Base-by-base conservation (phyloP, 2,329 filamentous ascomycete genomes). In the Diaporthe vaccinii region DNA sequence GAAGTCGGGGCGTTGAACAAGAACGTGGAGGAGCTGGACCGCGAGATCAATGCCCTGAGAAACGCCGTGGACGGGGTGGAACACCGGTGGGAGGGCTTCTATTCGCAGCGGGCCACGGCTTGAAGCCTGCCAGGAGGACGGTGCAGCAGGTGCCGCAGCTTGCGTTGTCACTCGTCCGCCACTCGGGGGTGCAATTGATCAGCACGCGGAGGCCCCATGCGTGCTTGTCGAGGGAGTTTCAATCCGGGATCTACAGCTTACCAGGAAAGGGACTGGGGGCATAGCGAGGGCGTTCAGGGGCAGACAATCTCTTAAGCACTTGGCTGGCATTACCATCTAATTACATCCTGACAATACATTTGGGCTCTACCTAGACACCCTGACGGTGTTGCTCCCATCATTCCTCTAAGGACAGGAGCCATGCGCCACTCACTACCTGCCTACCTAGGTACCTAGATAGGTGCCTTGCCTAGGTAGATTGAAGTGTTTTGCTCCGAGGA, bases 1-100 rank as follows among this genome's bases (percentile, higher is more conserved):
- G 96, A 98, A 83, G 94, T 97, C 3, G 91, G 91, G 74, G 94
- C 94, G 15, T 85, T 98, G 74, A 92, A 92, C 5, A 89, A 92
- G 75, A 98, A 98, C 79, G 85, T 95, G 39, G 94, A 97, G 74
- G 96, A 98, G 84, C 84, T 98, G 74, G 94, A 93, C 57, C 87
- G 86, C 49, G 96, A 98, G 85, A 96, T 98, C 77, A 90, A 92
- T 77, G 87, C 86, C 39, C 84, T 95, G 17, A 92, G 88, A 78
- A 87, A 86, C n/a, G 90, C 92, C 79, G 88, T 97, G 8, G 88
- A 87, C 1, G 89, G 89, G 25, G 87, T 96, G 6, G 94, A 96
- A 77, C 83, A 88, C 74, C 82, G 85, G 44, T 91, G 89, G 88
- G 86, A 90, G 77, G 88, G 86, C 3, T 80, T 90, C 0, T 91